A percentile compares a stretch with the other conserved stretches of the same genome.
Evolutionary conservation across 371 early-diverging fungal genomes (phyloP).

Genomic region (Nosema muscidifuracis): DNA sequence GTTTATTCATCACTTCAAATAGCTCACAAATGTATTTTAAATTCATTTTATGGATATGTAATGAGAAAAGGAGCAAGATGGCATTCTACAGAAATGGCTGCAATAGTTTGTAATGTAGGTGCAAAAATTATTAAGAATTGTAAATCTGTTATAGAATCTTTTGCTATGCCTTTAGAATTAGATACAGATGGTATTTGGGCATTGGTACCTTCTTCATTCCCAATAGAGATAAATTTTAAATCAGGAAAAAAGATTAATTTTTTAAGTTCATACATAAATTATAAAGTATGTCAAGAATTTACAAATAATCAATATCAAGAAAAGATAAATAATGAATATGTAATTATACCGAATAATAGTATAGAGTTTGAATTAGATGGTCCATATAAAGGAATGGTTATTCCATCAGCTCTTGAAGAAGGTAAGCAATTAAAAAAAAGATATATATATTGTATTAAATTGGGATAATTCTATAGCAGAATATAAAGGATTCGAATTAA

Average conservation of each 20-base stretch:
- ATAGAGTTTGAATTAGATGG: constrained; percentile 99
- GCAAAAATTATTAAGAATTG: constrained; percentile 92
- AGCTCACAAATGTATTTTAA: constrained; percentile 89
- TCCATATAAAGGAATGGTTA: constrained; percentile 95
- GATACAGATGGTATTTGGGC: constrained; percentile 99
- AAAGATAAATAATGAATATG: constrained; percentile 65
- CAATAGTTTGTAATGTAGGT: constrained; percentile 88
- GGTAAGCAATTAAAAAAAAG: constrained; percentile 92
- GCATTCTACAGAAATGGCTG: constrained; percentile 99
- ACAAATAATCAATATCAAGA: constrained; percentile 92
- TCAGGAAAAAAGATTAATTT: constrained; percentile 71
- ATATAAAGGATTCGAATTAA: constrained; percentile 97
- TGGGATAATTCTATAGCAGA: constrained; percentile 85
- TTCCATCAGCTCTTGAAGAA: constrained; percentile 89
- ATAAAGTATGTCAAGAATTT: constrained; percentile 84
- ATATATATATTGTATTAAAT: constrained; percentile 85
- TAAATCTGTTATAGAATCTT: constrained; percentile 76
- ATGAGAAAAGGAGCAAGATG: constrained; percentile 98
- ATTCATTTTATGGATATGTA: constrained; percentile 98
- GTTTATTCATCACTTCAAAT: constrained; percentile 90
- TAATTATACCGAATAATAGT: constrained; percentile 73
- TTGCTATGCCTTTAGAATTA: constrained; percentile 89
- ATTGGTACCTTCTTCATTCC: constrained; percentile 81
- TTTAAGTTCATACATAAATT: constrained; percentile 91
- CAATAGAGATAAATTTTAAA: constrained; percentile 71